A percentile compares a stretch with the other conserved stretches of the same genome.
phyloP scores from a whole-genome alignment of 108 stramenopile genomes.

The Discostella pseudostelligera region DNA sequence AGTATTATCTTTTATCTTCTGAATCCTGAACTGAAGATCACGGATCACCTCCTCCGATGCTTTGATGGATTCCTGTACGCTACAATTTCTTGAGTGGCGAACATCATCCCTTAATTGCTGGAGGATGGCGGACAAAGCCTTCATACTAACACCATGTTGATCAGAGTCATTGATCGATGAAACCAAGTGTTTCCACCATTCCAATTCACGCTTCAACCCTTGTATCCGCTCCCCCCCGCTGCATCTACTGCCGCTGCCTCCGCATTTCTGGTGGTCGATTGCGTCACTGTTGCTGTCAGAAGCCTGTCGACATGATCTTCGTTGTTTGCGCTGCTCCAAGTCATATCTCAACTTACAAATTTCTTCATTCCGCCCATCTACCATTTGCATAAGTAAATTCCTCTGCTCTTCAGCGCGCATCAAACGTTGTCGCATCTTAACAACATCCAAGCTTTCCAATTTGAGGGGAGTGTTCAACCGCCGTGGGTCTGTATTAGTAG shows the following conservation, averaged over 20 bases:
- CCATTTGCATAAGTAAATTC: conserved; percentile 32
- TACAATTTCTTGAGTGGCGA: not conserved
- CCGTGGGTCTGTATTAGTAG: not conserved
- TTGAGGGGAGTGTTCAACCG: conserved; percentile 5
- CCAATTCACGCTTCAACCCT: conserved; percentile 12
- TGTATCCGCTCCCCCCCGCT: not conserved
- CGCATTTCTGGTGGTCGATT: no score
- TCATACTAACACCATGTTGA: not conserved
- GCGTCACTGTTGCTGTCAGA: conserved; percentile 3
- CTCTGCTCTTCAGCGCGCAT: conserved; percentile 34
- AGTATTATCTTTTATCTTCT: not conserved
- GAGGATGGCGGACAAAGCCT: conserved; percentile 6
- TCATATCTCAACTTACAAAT: conserved; percentile 26
- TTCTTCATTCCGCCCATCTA: conserved; percentile 42
- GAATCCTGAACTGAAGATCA: conserved; percentile 1
- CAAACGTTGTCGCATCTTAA: conserved; percentile 29
- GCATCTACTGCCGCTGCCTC: not conserved
- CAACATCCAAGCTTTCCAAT: conserved; percentile 43
- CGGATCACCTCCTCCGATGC: not conserved
- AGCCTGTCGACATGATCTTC: not conserved
- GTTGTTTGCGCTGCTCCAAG: conserved; percentile 10
- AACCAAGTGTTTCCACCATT: conserved; percentile 22
- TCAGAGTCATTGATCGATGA: not conserved
- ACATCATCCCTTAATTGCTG: conserved; percentile 7
- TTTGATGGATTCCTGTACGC: conserved; percentile 6